Evolutionary conservation across 495 filamentous ascomycete genomes (phyloP).

Genomic region (Eremomyces bilateralis): DNA sequence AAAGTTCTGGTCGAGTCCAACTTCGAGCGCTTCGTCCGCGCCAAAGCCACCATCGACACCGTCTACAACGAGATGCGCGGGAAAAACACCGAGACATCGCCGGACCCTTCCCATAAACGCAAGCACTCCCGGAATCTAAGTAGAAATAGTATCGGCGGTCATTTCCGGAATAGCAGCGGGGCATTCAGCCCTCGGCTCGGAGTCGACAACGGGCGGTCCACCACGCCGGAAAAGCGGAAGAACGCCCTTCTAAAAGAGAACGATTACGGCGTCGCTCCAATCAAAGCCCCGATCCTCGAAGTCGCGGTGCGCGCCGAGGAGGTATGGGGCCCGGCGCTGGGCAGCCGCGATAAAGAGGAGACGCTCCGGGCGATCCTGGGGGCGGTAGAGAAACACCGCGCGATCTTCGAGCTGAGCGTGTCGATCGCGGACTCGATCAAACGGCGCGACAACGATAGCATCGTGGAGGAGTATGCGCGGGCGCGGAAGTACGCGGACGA

Average conservation of each 20-base stretch:
- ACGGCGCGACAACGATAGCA: constrained; percentile 63
- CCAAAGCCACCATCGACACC: constrained; percentile 92
- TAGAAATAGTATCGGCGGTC: constrained; percentile 5
- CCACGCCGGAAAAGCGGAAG: constrained; percentile 40
- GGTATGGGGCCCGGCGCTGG: constrained; percentile 84
- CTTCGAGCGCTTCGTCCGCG: constrained; percentile 90
- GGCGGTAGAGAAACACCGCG: constrained; percentile 54
- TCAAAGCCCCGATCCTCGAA: constrained; percentile 68
- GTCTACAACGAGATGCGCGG: constrained; percentile 97
- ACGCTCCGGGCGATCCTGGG: constrained; percentile 51
- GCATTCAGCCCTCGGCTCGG: constrained; percentile 21
- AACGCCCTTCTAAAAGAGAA: constrained; percentile 83
- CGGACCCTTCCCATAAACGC: constrained; percentile 5
- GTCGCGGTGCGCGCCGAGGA: constrained; percentile 87
- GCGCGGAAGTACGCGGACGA: constrained; percentile 57
- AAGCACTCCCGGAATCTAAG: constrained; percentile 35
- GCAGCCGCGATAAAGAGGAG: constrained; percentile 80
- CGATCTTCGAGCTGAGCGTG: constrained; percentile 56
- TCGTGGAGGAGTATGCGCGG: constrained; percentile 68
- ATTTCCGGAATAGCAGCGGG: constrained; percentile 40
- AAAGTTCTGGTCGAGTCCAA: constrained; percentile 94
- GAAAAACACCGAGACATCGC: constrained; percentile 34
- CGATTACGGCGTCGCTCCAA: constrained; percentile 81
- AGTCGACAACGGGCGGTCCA: constrained; percentile 7
- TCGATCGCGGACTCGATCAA: constrained; percentile 70